Evolutionary conservation across 1,284 basidiomycete genomes (phyloP), one percentile per base, ranked within the genome.

Genomic region (Rhodotorula sp.): DNA sequence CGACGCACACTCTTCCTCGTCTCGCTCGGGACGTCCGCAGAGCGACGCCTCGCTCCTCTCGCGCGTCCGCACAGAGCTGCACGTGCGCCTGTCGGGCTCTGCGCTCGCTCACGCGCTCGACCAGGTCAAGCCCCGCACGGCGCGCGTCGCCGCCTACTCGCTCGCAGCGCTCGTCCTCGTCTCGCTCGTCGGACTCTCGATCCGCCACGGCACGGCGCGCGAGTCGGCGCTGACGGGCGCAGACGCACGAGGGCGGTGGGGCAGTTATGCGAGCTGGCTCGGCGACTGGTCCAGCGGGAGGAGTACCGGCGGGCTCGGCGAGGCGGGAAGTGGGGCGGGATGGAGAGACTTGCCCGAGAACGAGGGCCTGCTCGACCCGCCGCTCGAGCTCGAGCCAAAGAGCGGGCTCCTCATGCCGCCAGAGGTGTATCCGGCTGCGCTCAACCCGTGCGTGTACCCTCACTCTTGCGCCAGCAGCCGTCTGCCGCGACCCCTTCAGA

Each of bases 361-460:
- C 52, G 58, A 67, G 42, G 66, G 68, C 0, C 19, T 73, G 65
- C 44, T 65, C 41, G 72, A 70, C 23, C 72, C 72, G 14, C 42
- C 27, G 2, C 56, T 64, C 17, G 55, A 42, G 7, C 34, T 25
- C 41, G 68, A 73, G 46, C 21, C 19, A 14, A 54, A 61, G 42
- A 65, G 58, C 7, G 72, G 72, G 4, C 50, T 53, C 44, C 25
- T 64, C 3, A 70, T 73, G 70, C 74, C 74, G 14, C 74, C 74
- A 1, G 74, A 76, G 25, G 73, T 76, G 3, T 76, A 74, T 41
- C 73, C 74, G 9, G 70, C 72, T 19, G 72, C 68, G 25, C 58
- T 76, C 34, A 76, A 76, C 46, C 70, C 73, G 61, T 73, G 45
- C 59, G 72, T 62, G 34, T 19, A 14, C 9, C 34, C 7, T 34